Evolutionary conservation across 768 basidiomycete species (phyloP).

Genomic region (Lactarius quietus): DNA sequence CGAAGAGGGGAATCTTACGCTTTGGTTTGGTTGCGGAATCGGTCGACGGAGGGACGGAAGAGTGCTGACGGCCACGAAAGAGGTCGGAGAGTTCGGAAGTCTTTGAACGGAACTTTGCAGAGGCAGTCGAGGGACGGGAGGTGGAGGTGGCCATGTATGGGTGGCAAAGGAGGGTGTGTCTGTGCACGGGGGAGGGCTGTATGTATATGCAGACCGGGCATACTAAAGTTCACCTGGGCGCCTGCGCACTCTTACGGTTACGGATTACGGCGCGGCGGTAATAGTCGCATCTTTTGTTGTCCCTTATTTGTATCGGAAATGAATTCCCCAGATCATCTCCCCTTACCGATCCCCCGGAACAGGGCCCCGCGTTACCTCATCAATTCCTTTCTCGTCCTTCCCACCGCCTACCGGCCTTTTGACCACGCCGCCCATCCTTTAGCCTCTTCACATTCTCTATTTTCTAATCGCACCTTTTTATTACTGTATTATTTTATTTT

Average conservation of each 20-base stretch:
- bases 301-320: slow-evolving; percentile 15
- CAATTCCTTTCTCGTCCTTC: neutral
- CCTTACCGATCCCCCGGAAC: neutral
- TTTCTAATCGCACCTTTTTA: slow-evolving; percentile 6
- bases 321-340: neutral
- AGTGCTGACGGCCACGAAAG: slow-evolving; percentile 21
- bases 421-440: neutral
- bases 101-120: slow-evolving; percentile 21
- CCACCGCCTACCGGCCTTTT: neutral
- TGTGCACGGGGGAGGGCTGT: slow-evolving; percentile 2
- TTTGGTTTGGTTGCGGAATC: slow-evolving; percentile 15
- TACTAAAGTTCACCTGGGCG: neutral
- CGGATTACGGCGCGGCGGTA: slow-evolving; percentile 8
- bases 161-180: neutral
- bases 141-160: slow-evolving; percentile 13
- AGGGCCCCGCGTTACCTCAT: slow-evolving; percentile 4
- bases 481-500: neutral
- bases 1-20: slow-evolving; percentile 25
- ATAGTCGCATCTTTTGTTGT: slow-evolving; percentile 12
- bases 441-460: neutral
- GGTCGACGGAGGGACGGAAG: slow-evolving; percentile 3
- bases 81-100: slow-evolving; percentile 25
- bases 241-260: neutral
- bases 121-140: slow-evolving; percentile 16
- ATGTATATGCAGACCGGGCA: slow-evolving; percentile 17